phyloP scores from a whole-genome alignment of 257 asterid genomes.

The Solanum arcanum region DNA sequence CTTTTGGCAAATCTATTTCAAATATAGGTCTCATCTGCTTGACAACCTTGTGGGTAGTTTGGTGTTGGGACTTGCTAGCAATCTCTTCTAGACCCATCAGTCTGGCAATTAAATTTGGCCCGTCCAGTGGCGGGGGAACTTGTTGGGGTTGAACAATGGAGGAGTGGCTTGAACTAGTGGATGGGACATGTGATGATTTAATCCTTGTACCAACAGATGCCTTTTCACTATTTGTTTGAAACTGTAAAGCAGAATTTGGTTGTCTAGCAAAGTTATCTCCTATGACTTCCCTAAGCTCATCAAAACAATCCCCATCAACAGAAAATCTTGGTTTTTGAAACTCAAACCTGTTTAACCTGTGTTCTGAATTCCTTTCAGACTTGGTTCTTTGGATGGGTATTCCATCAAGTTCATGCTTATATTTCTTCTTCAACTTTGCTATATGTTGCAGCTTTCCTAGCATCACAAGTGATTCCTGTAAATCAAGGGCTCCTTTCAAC shows the following conservation, averaged over 20 bases:
- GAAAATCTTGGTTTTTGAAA: constrained; percentile 33
- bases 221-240: neutral
- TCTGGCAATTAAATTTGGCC: constrained; percentile 54
- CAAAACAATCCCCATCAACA: constrained; percentile 45
- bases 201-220: constrained; percentile 11
- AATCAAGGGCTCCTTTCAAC: constrained; percentile 55
- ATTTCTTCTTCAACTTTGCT: constrained; percentile 31
- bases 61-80: constrained; percentile 9
- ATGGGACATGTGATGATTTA: constrained; percentile 26
- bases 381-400: constrained; percentile 13
- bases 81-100: constrained; percentile 68
- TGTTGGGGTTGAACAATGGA: constrained; percentile 23
- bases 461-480: constrained; percentile 53
- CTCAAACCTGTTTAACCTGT: constrained; percentile 1
- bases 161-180: constrained; percentile 48
- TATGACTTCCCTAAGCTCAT: constrained; percentile 63
- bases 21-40: constrained; percentile 16
- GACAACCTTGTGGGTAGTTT: neutral
- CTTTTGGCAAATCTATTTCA: constrained; percentile 47
- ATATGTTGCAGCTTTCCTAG: constrained; percentile 44
- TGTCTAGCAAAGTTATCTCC: constrained; percentile 52
- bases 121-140: constrained; percentile 22
- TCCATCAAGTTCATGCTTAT: constrained; percentile 7
- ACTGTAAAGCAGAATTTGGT: constrained; percentile 4
- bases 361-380: constrained; percentile 20